phyloP scores from a whole-genome alignment of 129 eudicot species.

The Tagetes erecta region DNA sequence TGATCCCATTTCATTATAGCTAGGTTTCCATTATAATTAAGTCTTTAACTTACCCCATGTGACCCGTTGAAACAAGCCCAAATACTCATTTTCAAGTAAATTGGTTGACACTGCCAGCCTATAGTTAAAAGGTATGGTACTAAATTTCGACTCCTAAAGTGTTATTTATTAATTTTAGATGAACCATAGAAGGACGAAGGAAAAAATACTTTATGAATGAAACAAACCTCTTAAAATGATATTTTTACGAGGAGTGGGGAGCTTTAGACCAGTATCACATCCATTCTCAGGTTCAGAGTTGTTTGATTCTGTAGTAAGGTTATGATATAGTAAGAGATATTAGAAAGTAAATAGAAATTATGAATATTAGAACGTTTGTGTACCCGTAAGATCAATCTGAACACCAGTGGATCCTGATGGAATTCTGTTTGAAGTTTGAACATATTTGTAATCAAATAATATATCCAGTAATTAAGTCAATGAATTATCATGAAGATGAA shows the following conservation, averaged over 20 bases:
- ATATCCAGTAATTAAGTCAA: slow-evolving; percentile 3
- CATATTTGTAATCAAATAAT: slow-evolving; percentile 31
- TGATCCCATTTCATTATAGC: no score
- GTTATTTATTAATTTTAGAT: background rate
- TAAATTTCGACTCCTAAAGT: background rate
- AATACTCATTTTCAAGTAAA: background rate
- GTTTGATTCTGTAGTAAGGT: slow-evolving; percentile 44
- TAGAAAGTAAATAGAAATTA: background rate
- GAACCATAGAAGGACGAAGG: background rate
- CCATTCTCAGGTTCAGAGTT: slow-evolving; percentile 40
- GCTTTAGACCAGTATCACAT: slow-evolving; percentile 40
- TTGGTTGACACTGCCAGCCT: background rate
- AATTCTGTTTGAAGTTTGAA: slow-evolving; percentile 43
- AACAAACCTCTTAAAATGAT: slow-evolving; percentile 65
- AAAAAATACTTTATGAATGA: background rate
- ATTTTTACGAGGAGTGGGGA: slow-evolving; percentile 40
- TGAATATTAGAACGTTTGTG: background rate
- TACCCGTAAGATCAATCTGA: slow-evolving; percentile 65
- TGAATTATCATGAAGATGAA: slow-evolving; percentile 14
- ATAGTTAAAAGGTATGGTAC: background rate
- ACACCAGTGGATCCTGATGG: slow-evolving; percentile 46
- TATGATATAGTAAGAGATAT: slow-evolving; percentile 8
- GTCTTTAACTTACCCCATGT: background rate
- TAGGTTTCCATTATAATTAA: background rate
- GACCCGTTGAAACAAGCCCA: background rate